These are phyloP conservation scores for Endocalyx cinctus DNA, from an alignment of 2,329 filamentous ascomycete genomes.

Conservation along the genomic window DNA sequence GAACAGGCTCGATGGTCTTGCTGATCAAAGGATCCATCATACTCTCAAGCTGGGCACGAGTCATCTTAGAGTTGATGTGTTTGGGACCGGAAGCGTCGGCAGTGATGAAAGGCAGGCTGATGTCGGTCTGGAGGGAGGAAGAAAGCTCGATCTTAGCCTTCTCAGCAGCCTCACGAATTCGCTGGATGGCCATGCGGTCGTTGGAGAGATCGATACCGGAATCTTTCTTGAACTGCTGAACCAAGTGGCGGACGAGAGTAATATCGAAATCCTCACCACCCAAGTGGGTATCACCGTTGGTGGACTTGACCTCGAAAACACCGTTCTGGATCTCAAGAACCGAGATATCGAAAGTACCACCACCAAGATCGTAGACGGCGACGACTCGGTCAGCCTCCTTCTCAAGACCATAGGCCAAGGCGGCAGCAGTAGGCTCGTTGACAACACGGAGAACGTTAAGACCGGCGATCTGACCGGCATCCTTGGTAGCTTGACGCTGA, in stretches of 20 bases:
- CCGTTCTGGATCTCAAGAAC: conserved; percentile 96
- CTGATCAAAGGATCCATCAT: conserved; percentile 86
- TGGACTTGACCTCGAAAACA: conserved; percentile 98
- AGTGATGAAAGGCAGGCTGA: conserved; percentile 98
- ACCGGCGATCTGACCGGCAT: conserved; percentile 92
- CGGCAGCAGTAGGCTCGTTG: conserved; percentile 95
- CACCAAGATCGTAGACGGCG: conserved; percentile 95
- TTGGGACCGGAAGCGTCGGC: conserved; percentile 92
- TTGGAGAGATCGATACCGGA: conserved; percentile 82
- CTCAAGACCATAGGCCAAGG: conserved; percentile 92
- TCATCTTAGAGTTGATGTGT: conserved; percentile 97
- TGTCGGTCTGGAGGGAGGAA: conserved; percentile 90
- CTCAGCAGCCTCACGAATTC: conserved; percentile 97
- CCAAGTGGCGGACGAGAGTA: conserved; percentile 85
- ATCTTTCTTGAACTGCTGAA: conserved; percentile 95
- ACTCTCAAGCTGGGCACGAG: conserved; percentile 85
- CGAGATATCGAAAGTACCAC: conserved; percentile 99
- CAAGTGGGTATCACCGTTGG: conserved; percentile 97
- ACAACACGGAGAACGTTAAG: conserved; percentile 96
- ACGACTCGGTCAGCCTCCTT: conserved; percentile 88
- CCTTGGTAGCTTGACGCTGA: conserved; percentile 96
- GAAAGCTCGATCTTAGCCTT: conserved; percentile 99
- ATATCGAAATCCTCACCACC: conserved; percentile 99
- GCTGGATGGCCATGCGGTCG: conserved; percentile 98
- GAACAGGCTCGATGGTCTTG: conserved; percentile 84